Conservation (phyloP, 495 filamentous ascomycete species). For the Zalerion maritima region DNA sequence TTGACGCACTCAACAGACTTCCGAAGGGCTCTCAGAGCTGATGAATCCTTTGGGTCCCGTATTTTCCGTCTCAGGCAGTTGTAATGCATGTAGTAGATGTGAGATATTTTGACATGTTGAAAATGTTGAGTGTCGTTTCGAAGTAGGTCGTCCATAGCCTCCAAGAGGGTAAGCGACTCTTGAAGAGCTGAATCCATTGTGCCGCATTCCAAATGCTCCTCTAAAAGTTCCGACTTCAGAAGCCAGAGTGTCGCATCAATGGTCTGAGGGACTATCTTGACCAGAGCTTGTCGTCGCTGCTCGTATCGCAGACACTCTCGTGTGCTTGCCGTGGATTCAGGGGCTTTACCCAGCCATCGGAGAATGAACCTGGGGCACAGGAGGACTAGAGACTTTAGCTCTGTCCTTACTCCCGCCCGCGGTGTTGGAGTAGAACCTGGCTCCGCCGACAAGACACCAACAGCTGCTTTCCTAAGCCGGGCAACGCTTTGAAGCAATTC, state of each 20-base stretch:
- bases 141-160: conserved; percentile 26
- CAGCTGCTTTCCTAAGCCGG: conserved; percentile 43
- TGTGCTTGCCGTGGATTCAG: conserved; percentile 22
- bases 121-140: conserved; percentile 16
- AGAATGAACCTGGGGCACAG: conserved; percentile 36
- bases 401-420: conserved; percentile 6
- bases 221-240: conserved; percentile 28
- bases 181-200: conserved; percentile 37
- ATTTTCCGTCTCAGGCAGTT: conserved; percentile 21
- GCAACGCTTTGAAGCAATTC: conserved; percentile 53
- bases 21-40: conserved; percentile 31
- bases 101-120: conserved; percentile 52
- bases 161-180: conserved; percentile 36
- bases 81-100: conserved; percentile 59
- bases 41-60: conserved; percentile 21
- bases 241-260: conserved; percentile 43
- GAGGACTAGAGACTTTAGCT: conserved; percentile 33
- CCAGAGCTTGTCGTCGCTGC: conserved; percentile 36
- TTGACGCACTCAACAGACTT: conserved; percentile 35
- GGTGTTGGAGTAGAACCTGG: conserved; percentile 2
- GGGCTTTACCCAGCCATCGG: conserved; percentile 40
- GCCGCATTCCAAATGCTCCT: conserved; percentile 29
- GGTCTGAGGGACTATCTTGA: conserved; percentile 26
- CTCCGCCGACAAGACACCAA: conserved; percentile 27
- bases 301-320: conserved; percentile 39